Conservation (phyloP, 2,329 filamentous ascomycete species). For the Metarhizium humberi region DNA sequence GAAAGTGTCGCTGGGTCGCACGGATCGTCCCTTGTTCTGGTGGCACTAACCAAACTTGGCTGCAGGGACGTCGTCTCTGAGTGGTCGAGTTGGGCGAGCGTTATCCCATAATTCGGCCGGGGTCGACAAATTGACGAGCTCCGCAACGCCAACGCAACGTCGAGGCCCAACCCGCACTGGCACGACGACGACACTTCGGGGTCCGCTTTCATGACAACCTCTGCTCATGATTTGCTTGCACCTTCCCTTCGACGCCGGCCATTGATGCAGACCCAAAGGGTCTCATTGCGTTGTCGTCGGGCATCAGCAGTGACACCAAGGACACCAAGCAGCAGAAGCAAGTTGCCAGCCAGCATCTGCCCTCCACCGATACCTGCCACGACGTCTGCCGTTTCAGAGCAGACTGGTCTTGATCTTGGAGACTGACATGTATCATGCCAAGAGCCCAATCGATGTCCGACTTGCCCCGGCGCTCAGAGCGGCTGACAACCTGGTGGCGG, state of each 20-base stretch:
- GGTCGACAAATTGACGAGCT: not conserved
- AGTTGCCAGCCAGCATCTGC: not conserved
- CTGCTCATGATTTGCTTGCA: not conserved
- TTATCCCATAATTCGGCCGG: not conserved
- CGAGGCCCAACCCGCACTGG: conserved; percentile 9
- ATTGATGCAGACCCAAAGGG: conserved; percentile 4
- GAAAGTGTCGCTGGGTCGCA: conserved; percentile 3
- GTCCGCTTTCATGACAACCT: conserved; percentile 2
- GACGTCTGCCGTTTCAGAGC: not conserved
- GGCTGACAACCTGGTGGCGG: not conserved
- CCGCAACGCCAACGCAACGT: conserved; percentile 7
- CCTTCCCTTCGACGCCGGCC: conserved; percentile 7
- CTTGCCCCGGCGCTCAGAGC: conserved; percentile 11
- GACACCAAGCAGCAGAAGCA: not conserved
- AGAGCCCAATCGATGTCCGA: conserved; percentile 20
- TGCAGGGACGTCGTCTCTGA: not conserved
- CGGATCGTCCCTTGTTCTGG: conserved; percentile 9
- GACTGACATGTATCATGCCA: not conserved
- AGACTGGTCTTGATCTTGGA: not conserved
- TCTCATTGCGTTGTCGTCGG: conserved; percentile 12
- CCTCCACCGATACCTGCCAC: not conserved
- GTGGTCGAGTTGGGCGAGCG: conserved; percentile 1
- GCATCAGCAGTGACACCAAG: conserved; percentile 13
- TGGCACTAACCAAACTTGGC: not conserved
- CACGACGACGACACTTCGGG: conserved; percentile 1